Percentiles rank a stretch among this genome's conserved stretches.
Conservation (phyloP, 1,284 basidiomycete genomes). For the Tausonia pullulans region DNA sequence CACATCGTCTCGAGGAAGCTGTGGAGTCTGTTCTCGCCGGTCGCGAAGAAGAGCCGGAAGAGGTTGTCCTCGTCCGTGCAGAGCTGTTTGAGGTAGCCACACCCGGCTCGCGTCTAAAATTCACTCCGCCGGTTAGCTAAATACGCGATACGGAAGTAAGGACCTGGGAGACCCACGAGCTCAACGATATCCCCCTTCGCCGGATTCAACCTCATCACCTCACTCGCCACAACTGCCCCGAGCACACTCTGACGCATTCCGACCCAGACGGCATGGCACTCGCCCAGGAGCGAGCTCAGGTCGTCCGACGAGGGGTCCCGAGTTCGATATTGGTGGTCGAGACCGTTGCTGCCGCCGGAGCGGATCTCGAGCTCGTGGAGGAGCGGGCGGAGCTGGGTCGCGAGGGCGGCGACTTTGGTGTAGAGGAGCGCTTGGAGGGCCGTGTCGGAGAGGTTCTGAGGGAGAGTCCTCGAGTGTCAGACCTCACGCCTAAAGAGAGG, state of each 20-base stretch:
- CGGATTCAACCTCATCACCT: slow-evolving; percentile 71
- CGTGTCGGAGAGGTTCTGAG: slow-evolving; percentile 64
- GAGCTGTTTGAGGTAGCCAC: slow-evolving; percentile 76
- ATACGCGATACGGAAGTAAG: not conserved
- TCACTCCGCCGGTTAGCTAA: not conserved
- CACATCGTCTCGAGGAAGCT: slow-evolving; percentile 78
- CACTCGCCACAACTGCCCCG: slow-evolving; percentile 56
- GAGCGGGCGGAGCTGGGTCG: slow-evolving; percentile 59
- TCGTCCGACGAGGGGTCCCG: slow-evolving; percentile 52
- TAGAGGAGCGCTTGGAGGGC: slow-evolving; percentile 76
- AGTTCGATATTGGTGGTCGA: not conserved
- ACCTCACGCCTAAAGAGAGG: not conserved
- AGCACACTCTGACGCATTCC: slow-evolving; percentile 57
- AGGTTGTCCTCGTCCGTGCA: slow-evolving; percentile 78
- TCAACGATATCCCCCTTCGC: slow-evolving; percentile 68
- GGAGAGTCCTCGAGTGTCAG: not conserved
- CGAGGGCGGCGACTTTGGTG: slow-evolving; percentile 66
- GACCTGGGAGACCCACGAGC: slow-evolving; percentile 43
- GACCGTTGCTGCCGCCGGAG: slow-evolving; percentile 29
- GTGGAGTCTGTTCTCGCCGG: slow-evolving; percentile 65
- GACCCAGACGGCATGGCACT: slow-evolving; percentile 78
- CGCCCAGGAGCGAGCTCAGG: slow-evolving; percentile 58
- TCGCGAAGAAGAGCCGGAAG: slow-evolving; percentile 71
- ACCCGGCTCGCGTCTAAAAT: slow-evolving; percentile 67
- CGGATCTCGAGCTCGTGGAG: slow-evolving; percentile 73